Percentiles rank a stretch among this genome's conserved stretches.
Evolutionary conservation across 768 basidiomycete species (phyloP).

Genomic region (Phallus indusiatus): DNA sequence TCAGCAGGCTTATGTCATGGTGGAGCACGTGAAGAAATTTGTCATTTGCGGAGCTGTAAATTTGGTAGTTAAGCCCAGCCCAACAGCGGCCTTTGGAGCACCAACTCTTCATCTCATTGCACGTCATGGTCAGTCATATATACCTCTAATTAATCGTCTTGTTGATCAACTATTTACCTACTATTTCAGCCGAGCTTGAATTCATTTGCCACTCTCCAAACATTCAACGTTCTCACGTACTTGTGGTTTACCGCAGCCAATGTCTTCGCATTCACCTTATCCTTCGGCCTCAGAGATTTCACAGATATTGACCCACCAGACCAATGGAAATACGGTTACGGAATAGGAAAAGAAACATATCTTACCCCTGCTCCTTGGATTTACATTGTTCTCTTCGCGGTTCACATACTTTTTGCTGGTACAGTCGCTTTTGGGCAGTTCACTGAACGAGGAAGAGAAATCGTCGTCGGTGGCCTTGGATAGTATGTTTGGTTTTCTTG

Average conservation of each 20-base stretch:
- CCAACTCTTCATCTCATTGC: too few species aligned
- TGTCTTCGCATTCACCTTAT: slow-evolving; percentile 10
- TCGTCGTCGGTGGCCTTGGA: slow-evolving; percentile 7
- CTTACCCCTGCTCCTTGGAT: slow-evolving; percentile 10
- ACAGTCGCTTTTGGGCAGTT: slow-evolving; percentile 9
- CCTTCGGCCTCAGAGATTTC: slow-evolving; percentile 8
- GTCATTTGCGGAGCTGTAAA: too few species aligned
- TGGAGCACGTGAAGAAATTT: too few species aligned
- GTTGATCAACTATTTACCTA: too few species aligned
- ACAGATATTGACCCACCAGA: slow-evolving; percentile 4
- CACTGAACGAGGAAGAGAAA: slow-evolving; percentile 10
- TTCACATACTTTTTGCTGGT: slow-evolving; percentile 11
- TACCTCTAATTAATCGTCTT: too few species aligned
- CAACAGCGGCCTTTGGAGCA: too few species aligned
- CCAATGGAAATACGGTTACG: slow-evolving; percentile 11
- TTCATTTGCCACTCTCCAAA: slow-evolving; percentile 5
- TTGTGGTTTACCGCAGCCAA: slow-evolving; percentile 12
- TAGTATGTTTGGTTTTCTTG: not conserved
- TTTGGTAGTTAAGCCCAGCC: too few species aligned
- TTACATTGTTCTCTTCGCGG: slow-evolving; percentile 6
- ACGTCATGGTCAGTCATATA: too few species aligned
- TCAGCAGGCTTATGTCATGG: too few species aligned
- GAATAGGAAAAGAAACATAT: slow-evolving; percentile 10
- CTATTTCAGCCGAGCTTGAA: not conserved
- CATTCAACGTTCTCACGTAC: slow-evolving; percentile 9